Evolutionary conservation across 2,329 filamentous ascomycete genomes (phyloP).

Genomic region (Ascochyta viciae-villosae): DNA sequence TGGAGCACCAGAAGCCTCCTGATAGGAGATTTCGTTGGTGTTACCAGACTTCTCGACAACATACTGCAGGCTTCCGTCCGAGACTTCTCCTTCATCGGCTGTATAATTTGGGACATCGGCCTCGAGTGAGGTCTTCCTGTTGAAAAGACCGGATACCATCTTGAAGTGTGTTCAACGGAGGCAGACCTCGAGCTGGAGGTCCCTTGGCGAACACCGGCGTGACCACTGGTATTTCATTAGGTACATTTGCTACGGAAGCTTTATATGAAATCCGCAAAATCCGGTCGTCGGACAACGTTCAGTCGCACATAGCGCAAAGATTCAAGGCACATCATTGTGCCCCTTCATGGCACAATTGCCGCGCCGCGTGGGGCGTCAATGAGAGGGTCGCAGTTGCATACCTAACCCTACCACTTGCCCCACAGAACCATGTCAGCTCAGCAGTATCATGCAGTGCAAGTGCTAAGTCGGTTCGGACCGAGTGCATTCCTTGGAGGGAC

Average conservation of each 20-base stretch:
- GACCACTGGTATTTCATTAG: not conserved
- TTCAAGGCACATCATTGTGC: constrained; percentile 6
- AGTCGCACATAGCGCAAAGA: not conserved
- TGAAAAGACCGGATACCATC: constrained; percentile 9
- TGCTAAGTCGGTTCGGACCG: constrained; percentile 8
- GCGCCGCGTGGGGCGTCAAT: constrained; percentile 3
- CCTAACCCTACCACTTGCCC: constrained; percentile 1
- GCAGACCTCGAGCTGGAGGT: not conserved
- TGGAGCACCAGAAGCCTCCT: constrained; percentile 68
- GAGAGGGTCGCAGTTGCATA: not conserved
- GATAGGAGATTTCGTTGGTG: constrained; percentile 59
- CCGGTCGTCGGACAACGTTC: not conserved
- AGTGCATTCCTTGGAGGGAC: not conserved
- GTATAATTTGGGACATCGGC: not conserved
- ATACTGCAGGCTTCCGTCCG: constrained; percentile 54
- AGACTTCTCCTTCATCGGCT: constrained; percentile 21
- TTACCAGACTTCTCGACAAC: constrained; percentile 58
- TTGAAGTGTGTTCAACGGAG: not conserved
- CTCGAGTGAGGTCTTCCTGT: not conserved
- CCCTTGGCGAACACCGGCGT: not conserved
- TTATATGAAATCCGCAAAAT: not conserved
- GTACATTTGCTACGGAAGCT: not conserved
- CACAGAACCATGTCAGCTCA: not conserved
- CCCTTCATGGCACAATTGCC: constrained; percentile 17
- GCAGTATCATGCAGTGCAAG: not conserved